Conservation (phyloP, 331 rosid species). For the Quercus lobata region DNA sequence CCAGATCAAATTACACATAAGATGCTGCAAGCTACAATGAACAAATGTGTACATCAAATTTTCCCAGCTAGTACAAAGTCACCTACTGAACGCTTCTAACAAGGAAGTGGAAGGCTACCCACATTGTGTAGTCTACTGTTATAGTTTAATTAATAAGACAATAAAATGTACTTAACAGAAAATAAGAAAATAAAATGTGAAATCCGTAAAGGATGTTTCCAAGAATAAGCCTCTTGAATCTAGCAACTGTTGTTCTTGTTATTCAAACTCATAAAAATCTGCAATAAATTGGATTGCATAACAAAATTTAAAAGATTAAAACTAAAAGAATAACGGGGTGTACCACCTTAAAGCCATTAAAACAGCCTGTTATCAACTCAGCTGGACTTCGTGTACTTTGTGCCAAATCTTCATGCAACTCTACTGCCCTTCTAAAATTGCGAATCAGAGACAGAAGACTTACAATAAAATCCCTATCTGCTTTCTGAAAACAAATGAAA, state of each 20-base stretch:
- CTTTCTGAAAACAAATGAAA: conserved; percentile 44
- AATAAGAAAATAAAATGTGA: too few species aligned
- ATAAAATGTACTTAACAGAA: too few species aligned
- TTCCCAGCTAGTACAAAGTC: neutral
- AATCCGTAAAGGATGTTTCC: too few species aligned
- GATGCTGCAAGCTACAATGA: too few species aligned
- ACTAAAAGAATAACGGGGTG: neutral
- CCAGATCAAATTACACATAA: too few species aligned
- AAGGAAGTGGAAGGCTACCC: too few species aligned
- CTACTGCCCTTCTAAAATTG: conserved; percentile 62
- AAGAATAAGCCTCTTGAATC: too few species aligned
- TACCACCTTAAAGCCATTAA: conserved; percentile 68
- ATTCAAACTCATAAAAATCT: neutral
- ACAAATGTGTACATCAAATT: too few species aligned
- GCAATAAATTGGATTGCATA: neutral
- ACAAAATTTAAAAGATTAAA: neutral
- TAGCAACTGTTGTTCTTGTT: neutral
- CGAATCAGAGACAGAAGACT: conserved; percentile 55
- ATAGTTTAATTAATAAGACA: too few species aligned
- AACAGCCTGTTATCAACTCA: conserved; percentile 72
- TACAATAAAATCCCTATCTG: conserved; percentile 52
- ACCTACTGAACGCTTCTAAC: neutral
- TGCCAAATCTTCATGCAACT: conserved; percentile 59
- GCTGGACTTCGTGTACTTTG: conserved; percentile 48
- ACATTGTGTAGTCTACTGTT: too few species aligned